Evolutionary conservation across 768 basidiomycete species (phyloP), one percentile per base, ranked within the genome.

Genomic region (Tubosaeta sp.): DNA sequence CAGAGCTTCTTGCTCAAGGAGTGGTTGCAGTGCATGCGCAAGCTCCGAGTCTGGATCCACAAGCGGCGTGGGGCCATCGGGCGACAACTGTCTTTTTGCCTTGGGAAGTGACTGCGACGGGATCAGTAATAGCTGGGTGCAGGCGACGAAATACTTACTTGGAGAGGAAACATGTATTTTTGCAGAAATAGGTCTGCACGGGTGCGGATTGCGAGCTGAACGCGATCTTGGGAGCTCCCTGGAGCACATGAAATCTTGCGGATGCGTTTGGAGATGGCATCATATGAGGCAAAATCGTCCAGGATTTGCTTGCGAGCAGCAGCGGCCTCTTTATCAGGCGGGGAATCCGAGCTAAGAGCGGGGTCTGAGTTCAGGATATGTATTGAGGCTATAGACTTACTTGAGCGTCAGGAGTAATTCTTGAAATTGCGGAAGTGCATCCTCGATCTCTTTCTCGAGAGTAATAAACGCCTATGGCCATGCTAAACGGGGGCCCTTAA

Each of bases 1-100:
- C 42, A 97, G 76, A 3, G 87, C 86, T 69, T 99, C 95, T 68
- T 98, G 95, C 69, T 97, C 94, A 14, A 97, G 78, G 12, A 97
- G 72, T 3, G 94, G 94, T 59, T 97, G 94, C 14, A 97, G 71
- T 7, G 76, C 71, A 38, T 80, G 74, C 3, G 92, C 91, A 19
- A 90, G 69, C 29, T 81, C 75, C 3, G 89, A 84, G 55, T 88
- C 84, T 1, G 79, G 77, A 58, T 86, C 85, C 54, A 82, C 71
- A n/a, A 69, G 61, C 3, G 63, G 59, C 24, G 51, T 57, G 2
- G 39, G 49, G 29, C 51, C 40, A 44, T 59, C 61, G 35, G 57
- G 48, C 5, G 53, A 34, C 2, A 10, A 44, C 19, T 35, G 54
- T 52, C 71, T 71, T 53, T 76, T 74, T 21, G 79, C 74, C 46